Conservation (phyloP, 352 stramenopile genomes). For the Phytophthora pini region DNA sequence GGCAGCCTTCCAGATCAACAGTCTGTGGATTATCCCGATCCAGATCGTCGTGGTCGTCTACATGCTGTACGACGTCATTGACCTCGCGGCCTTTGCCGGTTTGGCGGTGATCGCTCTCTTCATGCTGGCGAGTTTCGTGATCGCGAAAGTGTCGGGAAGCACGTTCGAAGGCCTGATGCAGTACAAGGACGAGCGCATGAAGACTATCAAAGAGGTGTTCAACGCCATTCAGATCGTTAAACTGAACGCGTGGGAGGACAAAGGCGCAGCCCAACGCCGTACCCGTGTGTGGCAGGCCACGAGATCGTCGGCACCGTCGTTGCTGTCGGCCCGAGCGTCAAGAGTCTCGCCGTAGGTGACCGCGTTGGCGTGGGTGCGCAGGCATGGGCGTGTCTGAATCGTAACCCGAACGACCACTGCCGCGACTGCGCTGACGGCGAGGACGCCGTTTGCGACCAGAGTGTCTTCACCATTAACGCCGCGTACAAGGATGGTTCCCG, state of each 20-base stretch:
- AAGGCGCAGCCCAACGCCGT: too few relatives aligned
- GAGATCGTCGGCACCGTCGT: too few relatives aligned
- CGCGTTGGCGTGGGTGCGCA: too few relatives aligned
- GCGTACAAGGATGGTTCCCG: too few relatives aligned
- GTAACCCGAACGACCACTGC: too few relatives aligned
- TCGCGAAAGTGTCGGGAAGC: background rate
- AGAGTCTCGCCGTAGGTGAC: too few relatives aligned
- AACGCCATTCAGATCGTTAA: background rate
- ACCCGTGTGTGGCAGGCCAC: too few relatives aligned
- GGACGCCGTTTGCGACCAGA: too few relatives aligned
- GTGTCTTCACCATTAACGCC: too few relatives aligned
- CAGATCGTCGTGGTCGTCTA: slow-evolving; percentile 41
- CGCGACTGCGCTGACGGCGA: too few relatives aligned
- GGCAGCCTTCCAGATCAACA: slow-evolving; percentile 18
- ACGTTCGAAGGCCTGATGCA: background rate
- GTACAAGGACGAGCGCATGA: background rate
- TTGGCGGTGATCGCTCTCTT: background rate
- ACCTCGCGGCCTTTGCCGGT: slow-evolving; percentile 24
- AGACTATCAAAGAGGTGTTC: background rate
- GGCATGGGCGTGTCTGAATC: too few relatives aligned
- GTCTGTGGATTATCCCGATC: slow-evolving; percentile 29
- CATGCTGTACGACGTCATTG: slow-evolving; percentile 51
- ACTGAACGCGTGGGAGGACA: background rate
- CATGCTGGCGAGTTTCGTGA: background rate
- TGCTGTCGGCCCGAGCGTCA: too few relatives aligned